Percentiles rank a stretch among this genome's conserved stretches.
Evolutionary conservation across 768 basidiomycete species (phyloP).

Genomic region (Leccinum subgranulosum): DNA sequence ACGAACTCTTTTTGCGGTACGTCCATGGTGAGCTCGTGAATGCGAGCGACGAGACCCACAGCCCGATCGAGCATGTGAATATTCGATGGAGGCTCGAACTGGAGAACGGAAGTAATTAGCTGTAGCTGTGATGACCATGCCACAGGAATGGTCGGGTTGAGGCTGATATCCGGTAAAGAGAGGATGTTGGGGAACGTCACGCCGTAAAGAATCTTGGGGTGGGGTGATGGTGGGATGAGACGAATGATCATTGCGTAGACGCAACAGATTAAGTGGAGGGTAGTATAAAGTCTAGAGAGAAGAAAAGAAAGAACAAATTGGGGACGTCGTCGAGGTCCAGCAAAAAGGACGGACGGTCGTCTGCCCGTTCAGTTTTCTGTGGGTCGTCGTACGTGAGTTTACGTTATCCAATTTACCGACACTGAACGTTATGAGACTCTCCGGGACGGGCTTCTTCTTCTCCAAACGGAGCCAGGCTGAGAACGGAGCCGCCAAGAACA

Average conservation of each 20-base stretch:
- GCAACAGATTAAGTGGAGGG: conserved; percentile 21
- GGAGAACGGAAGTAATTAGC: conserved; percentile 44
- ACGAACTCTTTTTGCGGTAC: conserved; percentile 42
- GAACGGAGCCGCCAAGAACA: not conserved
- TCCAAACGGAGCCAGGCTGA: not conserved
- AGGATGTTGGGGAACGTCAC: conserved; percentile 47
- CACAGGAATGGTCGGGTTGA: conserved; percentile 36
- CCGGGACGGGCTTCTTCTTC: conserved; percentile 3
- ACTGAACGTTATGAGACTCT: conserved; percentile 1
- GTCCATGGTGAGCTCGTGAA: conserved; percentile 64
- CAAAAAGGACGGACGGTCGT: conserved; percentile 19
- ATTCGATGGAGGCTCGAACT: conserved; percentile 48
- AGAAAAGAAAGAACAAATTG: conserved; percentile 2
- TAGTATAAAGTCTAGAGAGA: conserved; percentile 25
- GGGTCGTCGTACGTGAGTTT: conserved; percentile 27
- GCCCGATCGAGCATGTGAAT: conserved; percentile 62
- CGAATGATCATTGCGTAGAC: conserved; percentile 51
- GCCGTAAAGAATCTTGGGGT: conserved; percentile 58
- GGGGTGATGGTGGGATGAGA: conserved; percentile 42
- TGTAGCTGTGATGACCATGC: conserved; percentile 57
- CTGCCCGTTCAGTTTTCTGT: conserved; percentile 26
- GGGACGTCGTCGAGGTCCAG: conserved; percentile 32
- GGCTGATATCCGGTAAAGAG: conserved; percentile 33
- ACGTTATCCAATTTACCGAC: conserved; percentile 23
- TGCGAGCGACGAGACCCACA: conserved; percentile 51